Evolutionary conservation across 345 rosid species (phyloP), one percentile per base, ranked within the genome.

Genomic region (Acer saccharum): DNA sequence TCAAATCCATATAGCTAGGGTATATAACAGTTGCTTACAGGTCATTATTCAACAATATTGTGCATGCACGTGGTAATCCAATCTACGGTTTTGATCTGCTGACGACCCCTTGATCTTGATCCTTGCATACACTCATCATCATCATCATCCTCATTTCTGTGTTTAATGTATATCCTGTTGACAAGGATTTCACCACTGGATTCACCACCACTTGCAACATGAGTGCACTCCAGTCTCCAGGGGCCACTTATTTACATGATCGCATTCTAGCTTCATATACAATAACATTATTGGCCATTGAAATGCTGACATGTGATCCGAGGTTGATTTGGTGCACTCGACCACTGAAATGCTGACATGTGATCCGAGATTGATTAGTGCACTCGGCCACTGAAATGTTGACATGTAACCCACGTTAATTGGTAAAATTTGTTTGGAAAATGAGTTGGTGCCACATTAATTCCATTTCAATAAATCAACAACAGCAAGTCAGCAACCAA

Each of bases 71-170:
- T 35, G 65, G 50, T 72, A 39, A 20, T 13, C 50, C 0, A 21
- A 27, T 74, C 72, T n/a, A 20, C 72, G 9, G 78, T 76, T 76
- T 76, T 55, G 66, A 76, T 76, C 41, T 35, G 72, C 65, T 76
- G 78, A 76, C 78, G 78, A 39, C 41, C 39, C 20, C 9, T 75
- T 72, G 55, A 29, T 29, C 2, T 29, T 29, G 32, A 29, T 29
- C 67, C 10, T 41, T 76, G 66, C 17, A 70, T 70, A 14, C 27
- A 14, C 64, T 21, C 10, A 60, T 57, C 62, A 18, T 14, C 62
- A 18, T 14, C 39, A 4, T 35, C 39, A 43, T n/a, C 7, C 14
- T 11, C 58, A 23, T 41, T 11, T 18, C 18, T n/a, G 14, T 54
- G n/a, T 16, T n/a, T 71, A 35, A 35, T 35, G 35, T 32, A 32